A percentile compares a stretch with the other conserved stretches of the same genome.
phyloP scores from a whole-genome alignment of 306 rosid species.

The Sophora flavescens region DNA sequence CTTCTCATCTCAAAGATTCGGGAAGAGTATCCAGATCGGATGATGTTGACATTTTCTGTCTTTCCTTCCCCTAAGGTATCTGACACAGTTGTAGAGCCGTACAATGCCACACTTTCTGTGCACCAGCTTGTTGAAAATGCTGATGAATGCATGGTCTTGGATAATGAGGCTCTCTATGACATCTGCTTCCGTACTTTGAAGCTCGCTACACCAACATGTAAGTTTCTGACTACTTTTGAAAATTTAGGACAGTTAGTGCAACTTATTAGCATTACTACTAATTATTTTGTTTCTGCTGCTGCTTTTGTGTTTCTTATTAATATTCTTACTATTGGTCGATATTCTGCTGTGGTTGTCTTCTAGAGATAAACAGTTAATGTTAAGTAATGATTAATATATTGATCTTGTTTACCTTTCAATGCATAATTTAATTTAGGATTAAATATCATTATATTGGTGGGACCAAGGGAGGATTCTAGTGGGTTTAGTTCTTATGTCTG shows the following conservation, averaged over 20 bases:
- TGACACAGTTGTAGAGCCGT: constrained; percentile 63
- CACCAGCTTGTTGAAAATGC: constrained; percentile 67
- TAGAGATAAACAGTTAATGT: neutral
- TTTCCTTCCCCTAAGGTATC: constrained; percentile 66
- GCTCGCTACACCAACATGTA: constrained; percentile 59
- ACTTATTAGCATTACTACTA: neutral
- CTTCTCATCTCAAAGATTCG: constrained; percentile 61
- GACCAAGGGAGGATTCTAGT: constrained; percentile 2
- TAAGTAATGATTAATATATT: neutral
- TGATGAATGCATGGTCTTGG: constrained; percentile 64
- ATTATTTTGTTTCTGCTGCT: neutral
- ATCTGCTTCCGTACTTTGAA: constrained; percentile 62
- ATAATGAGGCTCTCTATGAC: constrained; percentile 64
- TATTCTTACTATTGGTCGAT: neutral
- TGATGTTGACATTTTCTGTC: constrained; percentile 65
- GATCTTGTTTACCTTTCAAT: constrained; percentile 19
- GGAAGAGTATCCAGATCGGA: constrained; percentile 63
- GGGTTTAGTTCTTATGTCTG: constrained; percentile 42
- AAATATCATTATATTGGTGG: constrained; percentile 41
- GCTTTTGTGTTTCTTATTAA: neutral
- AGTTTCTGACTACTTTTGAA: neutral
- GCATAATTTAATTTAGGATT: constrained; percentile 9
- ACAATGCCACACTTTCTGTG: constrained; percentile 62
- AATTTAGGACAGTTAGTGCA: neutral
- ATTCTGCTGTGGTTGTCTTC: neutral